phyloP scores from a whole-genome alignment of 768 basidiomycete genomes.

The Xanthoconium stramineum region DNA sequence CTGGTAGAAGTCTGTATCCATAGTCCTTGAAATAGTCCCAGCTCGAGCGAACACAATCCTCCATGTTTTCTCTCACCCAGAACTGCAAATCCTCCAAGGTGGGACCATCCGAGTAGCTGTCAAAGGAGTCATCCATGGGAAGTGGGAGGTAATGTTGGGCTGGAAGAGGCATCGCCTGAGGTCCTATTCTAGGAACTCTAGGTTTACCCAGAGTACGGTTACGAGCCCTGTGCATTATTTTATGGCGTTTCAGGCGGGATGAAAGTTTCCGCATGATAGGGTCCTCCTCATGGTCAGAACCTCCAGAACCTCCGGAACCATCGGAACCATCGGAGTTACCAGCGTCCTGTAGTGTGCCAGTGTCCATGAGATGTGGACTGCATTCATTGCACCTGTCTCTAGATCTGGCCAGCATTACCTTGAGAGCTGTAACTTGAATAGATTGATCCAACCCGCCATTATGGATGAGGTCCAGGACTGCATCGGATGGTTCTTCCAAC shows the following conservation, averaged over 20 bases:
- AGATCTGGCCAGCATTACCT: not conserved
- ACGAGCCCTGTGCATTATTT: not conserved
- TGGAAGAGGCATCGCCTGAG: not conserved
- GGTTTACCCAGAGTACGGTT: not conserved
- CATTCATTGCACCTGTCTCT: constrained; percentile 3
- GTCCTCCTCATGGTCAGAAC: not conserved
- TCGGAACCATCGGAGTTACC: not conserved
- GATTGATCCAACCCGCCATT: constrained; percentile 1
- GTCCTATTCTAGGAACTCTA: not conserved
- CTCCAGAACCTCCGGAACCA: too few species aligned
- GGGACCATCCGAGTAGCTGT: not conserved
- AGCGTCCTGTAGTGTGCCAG: too few species aligned
- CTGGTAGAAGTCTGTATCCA: not conserved
- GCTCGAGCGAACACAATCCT: not conserved
- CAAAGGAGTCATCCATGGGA: not conserved
- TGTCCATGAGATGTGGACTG: not conserved
- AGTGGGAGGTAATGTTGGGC: not conserved
- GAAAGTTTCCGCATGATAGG: not conserved
- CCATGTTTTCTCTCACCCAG: not conserved
- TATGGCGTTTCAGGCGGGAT: not conserved
- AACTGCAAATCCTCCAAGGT: constrained; percentile 2
- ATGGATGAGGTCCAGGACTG: not conserved
- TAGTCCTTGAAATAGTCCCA: constrained; percentile 11
- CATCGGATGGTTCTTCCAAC: constrained; percentile 1
- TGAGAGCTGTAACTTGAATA: not conserved